Evolutionary conservation across 805 yeast genomes (phyloP).

Genomic region (Metschnikowia arizonensis): DNA sequence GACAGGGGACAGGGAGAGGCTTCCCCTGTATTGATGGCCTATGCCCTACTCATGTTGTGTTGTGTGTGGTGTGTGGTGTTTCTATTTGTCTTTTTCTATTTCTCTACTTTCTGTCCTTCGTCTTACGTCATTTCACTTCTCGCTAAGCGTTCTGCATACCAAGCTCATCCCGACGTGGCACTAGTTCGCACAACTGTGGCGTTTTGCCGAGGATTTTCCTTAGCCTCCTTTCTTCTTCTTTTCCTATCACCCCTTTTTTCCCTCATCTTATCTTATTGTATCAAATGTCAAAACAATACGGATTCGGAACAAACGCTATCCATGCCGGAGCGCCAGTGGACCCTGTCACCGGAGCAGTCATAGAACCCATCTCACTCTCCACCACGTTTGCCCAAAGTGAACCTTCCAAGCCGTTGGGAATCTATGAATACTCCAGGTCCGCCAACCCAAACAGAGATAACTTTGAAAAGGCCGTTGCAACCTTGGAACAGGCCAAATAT

Average conservation of each 20-base stretch:
- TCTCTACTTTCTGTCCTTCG: too few relatives aligned
- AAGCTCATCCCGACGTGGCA: neutral
- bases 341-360: constrained; percentile 78
- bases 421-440: constrained; percentile 79
- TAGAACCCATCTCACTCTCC: constrained; percentile 75
- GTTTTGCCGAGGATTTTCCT: constrained; percentile 1
- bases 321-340: constrained; percentile 78
- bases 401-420: constrained; percentile 75
- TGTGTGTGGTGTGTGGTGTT: too few relatives aligned
- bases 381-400: constrained; percentile 80
- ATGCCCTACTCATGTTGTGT: too few relatives aligned
- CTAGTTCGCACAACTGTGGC: constrained; percentile 1
- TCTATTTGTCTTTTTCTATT: too few relatives aligned
- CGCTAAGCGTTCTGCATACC: neutral
- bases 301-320: constrained; percentile 77
- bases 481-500: constrained; percentile 69
- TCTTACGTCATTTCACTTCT: constrained; percentile 1
- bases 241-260: neutral
- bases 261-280: neutral
- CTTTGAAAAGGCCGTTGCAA: constrained; percentile 74
- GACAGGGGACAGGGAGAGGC: too few relatives aligned
- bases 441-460: constrained; percentile 83
- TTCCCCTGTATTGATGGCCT: too few relatives aligned
- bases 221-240: neutral
- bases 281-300: constrained; percentile 22